Evolutionary conservation across 1,139 yeast genomes (phyloP).

Genomic region (Kodamaea derodonti): DNA sequence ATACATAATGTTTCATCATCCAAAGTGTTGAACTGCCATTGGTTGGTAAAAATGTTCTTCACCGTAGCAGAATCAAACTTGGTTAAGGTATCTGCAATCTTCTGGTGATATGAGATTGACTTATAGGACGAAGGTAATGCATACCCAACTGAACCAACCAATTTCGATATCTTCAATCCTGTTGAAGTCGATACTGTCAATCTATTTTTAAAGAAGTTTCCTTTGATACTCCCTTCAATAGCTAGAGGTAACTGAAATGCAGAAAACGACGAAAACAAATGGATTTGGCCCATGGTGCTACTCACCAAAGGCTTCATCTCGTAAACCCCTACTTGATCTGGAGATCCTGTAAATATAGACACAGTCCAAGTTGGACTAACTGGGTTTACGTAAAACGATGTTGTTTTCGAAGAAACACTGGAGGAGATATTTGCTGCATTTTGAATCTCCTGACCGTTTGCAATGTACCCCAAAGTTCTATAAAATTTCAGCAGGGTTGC

Average conservation of each 20-base stretch:
- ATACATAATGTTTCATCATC: constrained; percentile 25
- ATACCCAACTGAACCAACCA: constrained; percentile 27
- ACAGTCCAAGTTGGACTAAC: constrained; percentile 27
- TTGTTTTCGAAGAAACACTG: constrained; percentile 20
- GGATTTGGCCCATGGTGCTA: constrained; percentile 29
- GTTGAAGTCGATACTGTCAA: constrained; percentile 31
- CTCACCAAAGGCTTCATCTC: constrained; percentile 34
- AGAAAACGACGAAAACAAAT: constrained; percentile 24
- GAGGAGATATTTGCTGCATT: constrained; percentile 17
- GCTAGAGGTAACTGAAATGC: constrained; percentile 17
- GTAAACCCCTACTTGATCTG: constrained; percentile 40
- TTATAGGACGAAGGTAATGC: constrained; percentile 34
- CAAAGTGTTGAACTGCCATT: constrained; percentile 29
- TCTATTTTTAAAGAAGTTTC: constrained; percentile 4
- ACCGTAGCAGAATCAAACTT: constrained; percentile 29
- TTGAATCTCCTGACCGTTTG: constrained; percentile 27
- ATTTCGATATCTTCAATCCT: constrained; percentile 26
- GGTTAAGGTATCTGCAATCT: constrained; percentile 33
- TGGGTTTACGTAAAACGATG: constrained; percentile 18
- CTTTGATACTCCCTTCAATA: constrained; percentile 6
- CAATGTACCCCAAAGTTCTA: constrained; percentile 24
- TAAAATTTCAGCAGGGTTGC: constrained; percentile 25
- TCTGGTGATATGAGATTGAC: constrained; percentile 18
- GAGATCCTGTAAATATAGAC: constrained; percentile 32
- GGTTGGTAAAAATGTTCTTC: constrained; percentile 32